phyloP scores from a whole-genome alignment of 2,329 filamentous ascomycete species.

The Cladosporium sphaerospermum region DNA sequence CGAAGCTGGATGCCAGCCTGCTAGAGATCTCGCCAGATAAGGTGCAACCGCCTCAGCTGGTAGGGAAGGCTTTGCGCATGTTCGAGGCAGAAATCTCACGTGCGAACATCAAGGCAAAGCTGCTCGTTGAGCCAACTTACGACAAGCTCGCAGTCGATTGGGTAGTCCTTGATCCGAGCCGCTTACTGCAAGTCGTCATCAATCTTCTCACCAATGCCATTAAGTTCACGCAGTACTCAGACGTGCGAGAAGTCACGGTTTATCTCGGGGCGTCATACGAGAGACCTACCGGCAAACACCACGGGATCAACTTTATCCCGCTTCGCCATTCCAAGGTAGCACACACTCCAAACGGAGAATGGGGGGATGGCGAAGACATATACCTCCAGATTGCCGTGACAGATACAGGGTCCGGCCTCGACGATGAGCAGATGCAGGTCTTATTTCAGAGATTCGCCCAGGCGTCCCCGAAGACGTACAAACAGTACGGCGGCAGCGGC shows the following conservation, averaged over 20 bases:
- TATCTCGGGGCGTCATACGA: conserved; percentile 16
- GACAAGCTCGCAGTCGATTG: conserved; percentile 32
- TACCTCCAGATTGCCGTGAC: conserved; percentile 31
- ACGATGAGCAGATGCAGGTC: conserved; percentile 32
- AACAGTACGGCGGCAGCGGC: conserved; percentile 64
- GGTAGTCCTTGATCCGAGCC: conserved; percentile 37
- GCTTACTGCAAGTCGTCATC: conserved; percentile 39
- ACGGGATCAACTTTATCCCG: conserved; percentile 31
- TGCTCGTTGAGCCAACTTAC: conserved; percentile 36
- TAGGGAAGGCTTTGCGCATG: conserved; percentile 31
- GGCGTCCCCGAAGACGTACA: conserved; percentile 59
- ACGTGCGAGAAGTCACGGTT: conserved; percentile 33
- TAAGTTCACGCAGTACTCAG: conserved; percentile 39
- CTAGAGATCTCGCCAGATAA: conserved; percentile 33
- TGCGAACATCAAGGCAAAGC: conserved; percentile 29
- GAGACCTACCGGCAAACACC: conserved; percentile 28
- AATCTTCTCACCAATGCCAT: conserved; percentile 43
- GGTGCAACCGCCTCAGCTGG: conserved; percentile 28
- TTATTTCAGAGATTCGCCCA: conserved; percentile 67
- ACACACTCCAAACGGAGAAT: conserved; percentile 24
- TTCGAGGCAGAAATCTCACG: conserved; percentile 34
- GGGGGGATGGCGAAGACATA: conserved; percentile 21
- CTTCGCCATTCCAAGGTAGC: conserved; percentile 17
- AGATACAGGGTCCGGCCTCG: conserved; percentile 38
- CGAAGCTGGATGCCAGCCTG: conserved; percentile 29